Evolutionary conservation across 345 rosid genomes (phyloP).

Genomic region (Reutealis trisperma): DNA sequence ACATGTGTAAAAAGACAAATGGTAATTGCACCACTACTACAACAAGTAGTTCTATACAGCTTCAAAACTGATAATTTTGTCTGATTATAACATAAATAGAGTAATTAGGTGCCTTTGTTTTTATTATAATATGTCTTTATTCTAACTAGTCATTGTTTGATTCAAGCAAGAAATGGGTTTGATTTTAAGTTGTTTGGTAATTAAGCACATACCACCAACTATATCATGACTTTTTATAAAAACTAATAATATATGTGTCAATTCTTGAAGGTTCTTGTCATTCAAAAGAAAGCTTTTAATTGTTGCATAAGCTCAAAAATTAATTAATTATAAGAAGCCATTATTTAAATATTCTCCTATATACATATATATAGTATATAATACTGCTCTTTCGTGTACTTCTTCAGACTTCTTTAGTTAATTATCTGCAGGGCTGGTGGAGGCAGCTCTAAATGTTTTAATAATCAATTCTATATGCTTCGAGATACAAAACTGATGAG

Average conservation of each 20-base stretch:
- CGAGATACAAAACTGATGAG: no score
- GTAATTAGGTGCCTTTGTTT: no score
- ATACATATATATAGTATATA: not conserved
- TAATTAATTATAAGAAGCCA: not conserved
- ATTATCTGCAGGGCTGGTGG: constrained; percentile 5
- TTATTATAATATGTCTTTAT: not conserved
- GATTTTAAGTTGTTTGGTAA: not conserved
- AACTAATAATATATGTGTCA: no score
- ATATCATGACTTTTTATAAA: not conserved
- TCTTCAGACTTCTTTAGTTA: no score
- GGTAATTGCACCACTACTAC: not conserved
- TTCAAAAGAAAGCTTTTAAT: no score
- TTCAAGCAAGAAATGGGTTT: constrained; percentile 14
- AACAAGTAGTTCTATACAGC: no score
- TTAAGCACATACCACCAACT: not conserved
- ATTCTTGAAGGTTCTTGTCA: no score
- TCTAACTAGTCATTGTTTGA: not conserved
- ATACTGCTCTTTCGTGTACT: not conserved
- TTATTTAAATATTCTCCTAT: not conserved
- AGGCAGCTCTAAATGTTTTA: not conserved
- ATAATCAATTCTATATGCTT: not conserved
- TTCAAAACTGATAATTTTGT: no score
- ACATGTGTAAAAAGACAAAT: not conserved
- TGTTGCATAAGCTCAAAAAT: not conserved
- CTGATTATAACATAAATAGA: no score